Evolutionary conservation across 2,329 filamentous ascomycete species (phyloP), one percentile per base, ranked within the genome.

Genomic region (Cladobotryum mycophilum): DNA sequence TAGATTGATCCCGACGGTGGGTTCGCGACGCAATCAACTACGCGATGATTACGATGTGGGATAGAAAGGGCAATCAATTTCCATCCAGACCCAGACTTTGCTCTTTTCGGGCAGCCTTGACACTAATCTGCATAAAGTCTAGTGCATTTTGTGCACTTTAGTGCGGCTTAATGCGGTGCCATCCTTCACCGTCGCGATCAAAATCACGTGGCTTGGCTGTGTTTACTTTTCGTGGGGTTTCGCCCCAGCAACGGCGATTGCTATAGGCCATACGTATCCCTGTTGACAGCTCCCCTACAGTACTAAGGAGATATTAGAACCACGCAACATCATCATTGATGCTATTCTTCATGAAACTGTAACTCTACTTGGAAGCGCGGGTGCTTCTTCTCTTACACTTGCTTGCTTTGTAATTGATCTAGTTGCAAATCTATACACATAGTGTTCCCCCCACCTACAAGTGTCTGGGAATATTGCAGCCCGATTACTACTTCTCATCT

Each of bases 241-340:
- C 45, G 54, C 56, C 62, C 61, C 54, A 55, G 63, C 63, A 66
- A 66, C 62, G 51, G 50, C 45, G 56, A 46, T 46, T 43, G 47
- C 47, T 51, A 51, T 51, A 49, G 45, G 25, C 25, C 34, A 59
- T 56, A 55, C 54, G 49, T 56, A 55, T 47, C 56, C 46, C 55
- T 54, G 34, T 51, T 43, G 54, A 56, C 55, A 51, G 48, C 49
- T 48, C 53, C 51, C 42, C 51, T 51, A 47, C 55, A n/a, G n/a
- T 18, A 34, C 25, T 42, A 45, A 20, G 22, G 22, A 44, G 17
- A 13, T 7, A 20, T 20, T 20, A 30, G 25, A 30, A 48, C 45
- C 49, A 41, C 45, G 47, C 6, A 30, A 30, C 45, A 41, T 18
- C 38, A 41, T 34, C 48, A 45, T 60, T 58, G 48, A 60, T 61